phyloP scores from a whole-genome alignment of 768 basidiomycete species.

The Lactarius trivialis region DNA sequence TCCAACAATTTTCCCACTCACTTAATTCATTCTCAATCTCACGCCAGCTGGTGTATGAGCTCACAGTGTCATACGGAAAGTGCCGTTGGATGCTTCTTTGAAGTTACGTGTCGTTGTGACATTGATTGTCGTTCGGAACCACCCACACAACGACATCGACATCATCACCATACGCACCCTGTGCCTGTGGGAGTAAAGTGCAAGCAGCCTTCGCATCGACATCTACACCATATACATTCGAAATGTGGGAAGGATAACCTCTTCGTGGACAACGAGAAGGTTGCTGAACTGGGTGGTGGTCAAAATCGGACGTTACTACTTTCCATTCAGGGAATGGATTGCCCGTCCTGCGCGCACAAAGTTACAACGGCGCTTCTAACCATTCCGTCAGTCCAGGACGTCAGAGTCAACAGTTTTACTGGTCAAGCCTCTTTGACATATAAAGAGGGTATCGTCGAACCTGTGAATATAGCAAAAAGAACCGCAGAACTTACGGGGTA shows the following conservation, averaged over 20 bases:
- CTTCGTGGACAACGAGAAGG: not conserved
- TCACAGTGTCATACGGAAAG: not conserved
- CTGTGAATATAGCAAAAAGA: constrained; percentile 15
- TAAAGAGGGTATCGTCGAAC: constrained; percentile 13
- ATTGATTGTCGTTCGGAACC: not conserved
- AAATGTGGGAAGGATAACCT: not conserved
- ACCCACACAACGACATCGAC: not conserved
- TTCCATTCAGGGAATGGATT: constrained; percentile 20
- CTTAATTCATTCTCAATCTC: not conserved
- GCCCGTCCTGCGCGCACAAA: constrained; percentile 18
- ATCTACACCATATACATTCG: not conserved
- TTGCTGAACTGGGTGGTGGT: constrained; percentile 7
- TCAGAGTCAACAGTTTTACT: constrained; percentile 21
- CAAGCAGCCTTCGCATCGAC: not conserved
- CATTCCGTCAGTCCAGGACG: constrained; percentile 18
- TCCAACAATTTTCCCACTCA: not conserved
- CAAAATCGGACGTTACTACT: not conserved
- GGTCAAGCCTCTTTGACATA: constrained; percentile 17
- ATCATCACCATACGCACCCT: not conserved
- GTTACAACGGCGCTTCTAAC: constrained; percentile 15
- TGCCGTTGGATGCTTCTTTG: not conserved
- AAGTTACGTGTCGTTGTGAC: not conserved
- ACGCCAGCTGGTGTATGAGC: not conserved
- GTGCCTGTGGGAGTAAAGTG: not conserved
- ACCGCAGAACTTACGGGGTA: constrained; percentile 14